These are phyloP conservation scores for Rhazya stricta DNA, from an alignment of 257 asterid species.

Conservation along the genomic window DNA sequence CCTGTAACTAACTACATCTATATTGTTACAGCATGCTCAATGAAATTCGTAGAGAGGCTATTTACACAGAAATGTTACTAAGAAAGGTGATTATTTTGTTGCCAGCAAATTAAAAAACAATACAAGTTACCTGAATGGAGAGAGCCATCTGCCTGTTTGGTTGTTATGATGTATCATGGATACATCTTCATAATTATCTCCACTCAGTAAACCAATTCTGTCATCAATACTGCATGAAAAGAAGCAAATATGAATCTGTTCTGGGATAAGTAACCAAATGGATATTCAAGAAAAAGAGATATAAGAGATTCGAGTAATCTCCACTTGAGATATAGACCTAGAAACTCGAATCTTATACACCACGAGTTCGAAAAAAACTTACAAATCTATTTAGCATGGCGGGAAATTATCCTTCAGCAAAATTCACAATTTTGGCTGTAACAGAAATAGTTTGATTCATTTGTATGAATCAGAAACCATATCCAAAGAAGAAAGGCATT, in stretches of 20 bases:
- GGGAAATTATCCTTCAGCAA: background rate
- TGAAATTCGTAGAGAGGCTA: background rate
- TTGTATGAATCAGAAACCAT: background rate
- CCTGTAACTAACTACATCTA: no score
- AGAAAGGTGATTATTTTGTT: background rate
- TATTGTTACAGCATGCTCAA: background rate
- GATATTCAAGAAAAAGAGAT: background rate
- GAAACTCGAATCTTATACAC: background rate
- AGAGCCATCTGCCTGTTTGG: slow-evolving; percentile 70
- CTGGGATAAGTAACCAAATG: background rate
- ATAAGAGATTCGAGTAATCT: background rate
- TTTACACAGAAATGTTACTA: background rate
- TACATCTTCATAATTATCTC: slow-evolving; percentile 58
- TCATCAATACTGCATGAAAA: slow-evolving; percentile 53
- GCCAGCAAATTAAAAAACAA: background rate
- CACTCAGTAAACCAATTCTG: slow-evolving; percentile 60
- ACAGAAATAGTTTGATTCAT: background rate
- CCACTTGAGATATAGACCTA: background rate
- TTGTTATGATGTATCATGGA: slow-evolving; percentile 59
- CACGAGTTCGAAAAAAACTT: background rate
- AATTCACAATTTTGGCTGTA: background rate
- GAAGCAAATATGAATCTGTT: slow-evolving; percentile 15
- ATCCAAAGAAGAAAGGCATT: background rate
- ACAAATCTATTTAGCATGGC: background rate
- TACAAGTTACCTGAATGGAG: slow-evolving; percentile 58